Conservation (phyloP, 805 yeast genomes). For the Ogataea glucozyma region DNA sequence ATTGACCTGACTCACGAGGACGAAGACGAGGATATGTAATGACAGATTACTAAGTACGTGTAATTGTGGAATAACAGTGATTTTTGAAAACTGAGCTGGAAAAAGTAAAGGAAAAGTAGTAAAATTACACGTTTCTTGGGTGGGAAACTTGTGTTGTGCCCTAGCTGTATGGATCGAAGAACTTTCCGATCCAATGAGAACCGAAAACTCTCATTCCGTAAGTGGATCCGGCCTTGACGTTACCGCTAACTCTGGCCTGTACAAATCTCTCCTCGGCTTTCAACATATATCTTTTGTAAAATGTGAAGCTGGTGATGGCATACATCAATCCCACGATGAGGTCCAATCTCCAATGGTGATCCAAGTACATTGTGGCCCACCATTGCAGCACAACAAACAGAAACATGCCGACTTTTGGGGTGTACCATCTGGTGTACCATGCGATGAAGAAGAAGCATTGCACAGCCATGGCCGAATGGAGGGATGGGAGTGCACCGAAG, state of each 20-base stretch:
- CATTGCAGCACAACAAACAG: slow-evolving; percentile 57
- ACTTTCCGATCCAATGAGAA: slow-evolving; percentile 46
- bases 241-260: slow-evolving; percentile 40
- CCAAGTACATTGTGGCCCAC: slow-evolving; percentile 76
- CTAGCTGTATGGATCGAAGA: slow-evolving; percentile 50
- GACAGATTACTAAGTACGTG: background rate
- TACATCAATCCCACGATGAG: slow-evolving; percentile 56
- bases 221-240: slow-evolving; percentile 44
- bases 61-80: background rate
- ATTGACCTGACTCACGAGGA: slow-evolving; percentile 44
- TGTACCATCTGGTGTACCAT: slow-evolving; percentile 40
- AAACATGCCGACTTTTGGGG: slow-evolving; percentile 39
- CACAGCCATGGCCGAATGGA: slow-evolving; percentile 68
- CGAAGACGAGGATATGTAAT: slow-evolving; percentile 38
- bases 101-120: background rate
- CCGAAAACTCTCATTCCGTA: slow-evolving; percentile 68
- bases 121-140: background rate
- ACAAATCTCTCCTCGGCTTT: slow-evolving; percentile 41
- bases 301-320: slow-evolving; percentile 45
- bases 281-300: slow-evolving; percentile 39
- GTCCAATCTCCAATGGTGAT: slow-evolving; percentile 72
- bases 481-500: slow-evolving; percentile 75
- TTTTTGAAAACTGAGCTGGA: background rate
- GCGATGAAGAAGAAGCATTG: slow-evolving; percentile 45
- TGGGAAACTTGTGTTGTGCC: background rate